Evolutionary conservation across 2,329 filamentous ascomycete genomes (phyloP).

Genomic region (Penicillium sp.): DNA sequence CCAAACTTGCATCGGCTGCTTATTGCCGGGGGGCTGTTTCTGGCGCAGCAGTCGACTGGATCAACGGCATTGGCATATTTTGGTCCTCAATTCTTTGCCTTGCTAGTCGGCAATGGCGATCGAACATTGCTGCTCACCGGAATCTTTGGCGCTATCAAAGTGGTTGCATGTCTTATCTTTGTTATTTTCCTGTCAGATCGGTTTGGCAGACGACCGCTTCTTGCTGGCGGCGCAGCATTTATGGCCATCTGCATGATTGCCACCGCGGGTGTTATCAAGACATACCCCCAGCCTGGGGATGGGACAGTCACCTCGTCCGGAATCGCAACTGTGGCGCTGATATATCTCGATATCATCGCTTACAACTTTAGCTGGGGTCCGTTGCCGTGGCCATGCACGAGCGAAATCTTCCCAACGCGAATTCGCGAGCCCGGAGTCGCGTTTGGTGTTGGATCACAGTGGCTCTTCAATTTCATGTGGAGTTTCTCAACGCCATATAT

Average conservation of each 20-base stretch:
- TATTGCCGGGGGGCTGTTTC: slow-evolving; percentile 52
- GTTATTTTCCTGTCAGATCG: slow-evolving; percentile 57
- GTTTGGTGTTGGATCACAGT: slow-evolving; percentile 42
- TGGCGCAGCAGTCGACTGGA: slow-evolving; percentile 56
- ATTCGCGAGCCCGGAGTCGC: slow-evolving; percentile 45
- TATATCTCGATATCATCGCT: slow-evolving; percentile 57
- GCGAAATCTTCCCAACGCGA: slow-evolving; percentile 42
- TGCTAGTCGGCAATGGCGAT: slow-evolving; percentile 51
- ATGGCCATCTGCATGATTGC: slow-evolving; percentile 51
- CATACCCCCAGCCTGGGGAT: slow-evolving; percentile 36
- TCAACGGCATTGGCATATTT: slow-evolving; percentile 59
- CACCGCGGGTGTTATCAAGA: slow-evolving; percentile 50
- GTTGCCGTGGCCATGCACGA: slow-evolving; percentile 41
- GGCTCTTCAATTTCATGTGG: slow-evolving; percentile 46
- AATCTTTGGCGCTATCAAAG: slow-evolving; percentile 58
- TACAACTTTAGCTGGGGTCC: slow-evolving; percentile 48
- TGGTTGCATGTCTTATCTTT: slow-evolving; percentile 53
- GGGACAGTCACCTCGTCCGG: slow-evolving; percentile 48
- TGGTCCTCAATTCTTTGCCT: slow-evolving; percentile 57
- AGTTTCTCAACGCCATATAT: slow-evolving; percentile 46
- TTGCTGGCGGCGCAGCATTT: slow-evolving; percentile 50
- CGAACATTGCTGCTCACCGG: slow-evolving; percentile 53
- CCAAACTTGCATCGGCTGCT: slow-evolving; percentile 50
- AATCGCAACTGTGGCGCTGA: slow-evolving; percentile 55
- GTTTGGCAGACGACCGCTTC: slow-evolving; percentile 54